phyloP scores from a whole-genome alignment of 208 protist genomes.

The Crithidia thermophila region DNA sequence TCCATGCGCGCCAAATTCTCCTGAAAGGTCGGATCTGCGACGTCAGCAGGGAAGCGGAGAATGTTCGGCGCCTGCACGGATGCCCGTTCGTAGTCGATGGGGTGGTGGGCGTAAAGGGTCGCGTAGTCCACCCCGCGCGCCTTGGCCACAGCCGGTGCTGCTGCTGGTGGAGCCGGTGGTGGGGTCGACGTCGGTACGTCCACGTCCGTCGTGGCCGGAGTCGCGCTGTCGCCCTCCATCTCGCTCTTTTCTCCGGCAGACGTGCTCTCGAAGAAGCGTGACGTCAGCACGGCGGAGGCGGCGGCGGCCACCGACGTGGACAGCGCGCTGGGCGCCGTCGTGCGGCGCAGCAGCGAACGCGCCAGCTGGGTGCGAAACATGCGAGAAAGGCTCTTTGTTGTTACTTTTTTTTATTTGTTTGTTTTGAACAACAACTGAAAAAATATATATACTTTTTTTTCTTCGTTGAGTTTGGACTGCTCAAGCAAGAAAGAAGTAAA shows the following conservation, averaged over 20 bases:
- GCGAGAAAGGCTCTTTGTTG: neutral
- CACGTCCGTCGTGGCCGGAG: neutral
- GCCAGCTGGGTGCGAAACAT: conserved; percentile 8
- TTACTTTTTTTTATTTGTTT: neutral
- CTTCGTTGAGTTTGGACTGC: too few species aligned
- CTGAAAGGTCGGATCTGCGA: conserved; percentile 36
- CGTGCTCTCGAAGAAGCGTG: neutral
- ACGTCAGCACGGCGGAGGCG: neutral
- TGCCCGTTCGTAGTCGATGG: conserved; percentile 48
- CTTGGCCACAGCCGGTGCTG: neutral
- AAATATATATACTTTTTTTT: neutral
- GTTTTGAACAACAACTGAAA: neutral
- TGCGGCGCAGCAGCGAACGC: conserved; percentile 12
- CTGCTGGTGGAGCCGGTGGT: neutral
- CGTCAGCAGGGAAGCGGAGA: conserved; percentile 53
- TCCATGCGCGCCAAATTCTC: conserved; percentile 62
- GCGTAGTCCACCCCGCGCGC: conserved; percentile 18
- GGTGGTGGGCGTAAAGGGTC: conserved; percentile 45
- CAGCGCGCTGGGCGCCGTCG: neutral
- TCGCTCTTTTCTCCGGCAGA: neutral
- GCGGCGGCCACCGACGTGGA: neutral
- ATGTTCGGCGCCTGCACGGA: conserved; percentile 39
- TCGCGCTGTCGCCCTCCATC: too few species aligned
- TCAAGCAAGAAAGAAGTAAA: neutral
- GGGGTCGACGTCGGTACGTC: neutral